phyloP scores from a whole-genome alignment of 345 rosid genomes.

The Aethionema arabicum region DNA sequence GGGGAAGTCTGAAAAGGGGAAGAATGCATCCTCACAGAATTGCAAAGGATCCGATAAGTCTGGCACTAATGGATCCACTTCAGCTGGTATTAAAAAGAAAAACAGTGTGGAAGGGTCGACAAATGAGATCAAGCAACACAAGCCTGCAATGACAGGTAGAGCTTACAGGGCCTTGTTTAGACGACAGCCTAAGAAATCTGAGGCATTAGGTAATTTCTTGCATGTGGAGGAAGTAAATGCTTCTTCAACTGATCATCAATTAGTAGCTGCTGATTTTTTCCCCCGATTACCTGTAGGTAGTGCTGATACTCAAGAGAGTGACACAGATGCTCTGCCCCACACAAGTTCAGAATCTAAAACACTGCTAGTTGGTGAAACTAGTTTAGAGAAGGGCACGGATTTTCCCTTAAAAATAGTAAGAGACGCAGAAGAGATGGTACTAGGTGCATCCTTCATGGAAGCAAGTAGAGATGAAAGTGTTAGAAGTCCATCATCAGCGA shows the following conservation, averaged over 20 bases:
- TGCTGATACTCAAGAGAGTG: conserved; percentile 38
- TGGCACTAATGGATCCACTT: conserved; percentile 29
- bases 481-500: conserved; percentile 23
- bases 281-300: conserved; percentile 29
- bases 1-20: conserved; percentile 59
- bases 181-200: conserved; percentile 33
- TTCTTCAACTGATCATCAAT: conserved; percentile 30
- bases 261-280: conserved; percentile 31
- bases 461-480: conserved; percentile 1
- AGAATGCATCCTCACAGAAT: conserved; percentile 39
- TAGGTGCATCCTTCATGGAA: conserved; percentile 21
- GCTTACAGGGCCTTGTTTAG: conserved; percentile 47
- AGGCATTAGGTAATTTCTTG: conserved; percentile 33
- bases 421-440: conserved; percentile 19
- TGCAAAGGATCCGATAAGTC: conserved; percentile 46
- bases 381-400: conserved; percentile 18
- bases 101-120: conserved; percentile 41
- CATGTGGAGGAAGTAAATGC: conserved; percentile 14
- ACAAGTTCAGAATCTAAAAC: conserved; percentile 13
- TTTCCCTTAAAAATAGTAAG: neutral
- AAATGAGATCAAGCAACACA: conserved; percentile 39
- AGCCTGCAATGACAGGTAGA: conserved; percentile 40
- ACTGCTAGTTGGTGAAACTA: conserved; percentile 12
- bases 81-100: conserved; percentile 30
- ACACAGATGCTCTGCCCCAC: conserved; percentile 12